A percentile compares a stretch with the other conserved stretches of the same genome.
These are phyloP conservation scores for Chytriomyces hyalinus DNA, from an alignment of 192 early-diverging fungal species.

Conservation along the genomic window DNA sequence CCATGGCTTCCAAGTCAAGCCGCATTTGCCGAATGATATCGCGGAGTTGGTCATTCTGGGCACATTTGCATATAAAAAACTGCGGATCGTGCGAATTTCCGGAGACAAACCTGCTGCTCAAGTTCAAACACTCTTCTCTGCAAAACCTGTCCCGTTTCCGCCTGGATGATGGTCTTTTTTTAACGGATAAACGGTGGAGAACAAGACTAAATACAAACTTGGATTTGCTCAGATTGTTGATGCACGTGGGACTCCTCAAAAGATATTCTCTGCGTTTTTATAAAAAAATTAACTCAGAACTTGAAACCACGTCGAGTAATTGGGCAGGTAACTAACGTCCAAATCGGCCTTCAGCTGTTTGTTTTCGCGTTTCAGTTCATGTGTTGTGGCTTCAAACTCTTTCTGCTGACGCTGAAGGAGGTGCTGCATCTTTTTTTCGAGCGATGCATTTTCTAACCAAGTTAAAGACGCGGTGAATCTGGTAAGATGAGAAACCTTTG, in stretches of 20 bases:
- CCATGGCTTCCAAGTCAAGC: slow-evolving; percentile 45
- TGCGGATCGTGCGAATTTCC: neutral
- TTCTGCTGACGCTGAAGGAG: slow-evolving; percentile 6
- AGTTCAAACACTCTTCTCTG: neutral
- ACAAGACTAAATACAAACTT: too few relatives aligned
- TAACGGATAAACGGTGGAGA: too few relatives aligned
- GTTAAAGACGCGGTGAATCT: neutral
- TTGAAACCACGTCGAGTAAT: too few relatives aligned
- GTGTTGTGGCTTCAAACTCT: slow-evolving; percentile 14
- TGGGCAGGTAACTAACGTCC: neutral
- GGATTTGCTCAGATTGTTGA: too few relatives aligned
- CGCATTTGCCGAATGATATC: slow-evolving; percentile 48
- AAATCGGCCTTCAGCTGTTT: neutral
- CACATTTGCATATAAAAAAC: too few relatives aligned
- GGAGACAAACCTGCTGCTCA: neutral
- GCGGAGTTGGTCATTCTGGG: slow-evolving; percentile 38
- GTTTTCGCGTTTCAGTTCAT: neutral
- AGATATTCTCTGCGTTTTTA: too few relatives aligned
- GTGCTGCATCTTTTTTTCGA: slow-evolving; percentile 3
- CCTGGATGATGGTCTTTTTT: too few relatives aligned
- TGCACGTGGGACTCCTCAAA: too few relatives aligned
- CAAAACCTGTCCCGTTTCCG: too few relatives aligned
- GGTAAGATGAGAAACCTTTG: neutral
- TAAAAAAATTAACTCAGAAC: too few relatives aligned
- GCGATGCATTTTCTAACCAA: slow-evolving; percentile 1